Evolutionary conservation across 2,329 filamentous ascomycete species (phyloP).

Genomic region (Colletotrichum phormii): DNA sequence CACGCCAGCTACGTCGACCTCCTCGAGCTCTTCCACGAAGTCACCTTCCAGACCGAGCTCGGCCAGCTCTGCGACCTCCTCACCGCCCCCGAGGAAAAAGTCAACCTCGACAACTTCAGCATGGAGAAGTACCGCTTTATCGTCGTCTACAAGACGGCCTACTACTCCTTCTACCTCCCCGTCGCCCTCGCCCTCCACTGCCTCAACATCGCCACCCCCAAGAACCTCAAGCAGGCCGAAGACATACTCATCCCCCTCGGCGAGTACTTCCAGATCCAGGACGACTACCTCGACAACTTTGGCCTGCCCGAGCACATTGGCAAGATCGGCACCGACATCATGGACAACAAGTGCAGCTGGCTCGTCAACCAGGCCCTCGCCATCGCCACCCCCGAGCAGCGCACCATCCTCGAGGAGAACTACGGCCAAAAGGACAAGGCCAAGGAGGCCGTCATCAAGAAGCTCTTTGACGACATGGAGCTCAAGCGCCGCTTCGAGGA

Average conservation of each 20-base stretch:
- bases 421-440: constrained; percentile 91
- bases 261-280: constrained; percentile 99
- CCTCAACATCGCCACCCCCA: constrained; percentile 83
- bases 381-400: constrained; percentile 85
- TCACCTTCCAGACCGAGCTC: constrained; percentile 92
- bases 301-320: constrained; percentile 92
- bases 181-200: constrained; percentile 91
- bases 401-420: constrained; percentile 87
- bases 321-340: constrained; percentile 98
- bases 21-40: constrained; percentile 96
- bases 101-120: constrained; percentile 95
- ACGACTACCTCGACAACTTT: constrained; percentile 99
- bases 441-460: constrained; percentile 88
- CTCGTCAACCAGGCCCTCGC: constrained; percentile 93
- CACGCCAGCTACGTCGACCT: constrained; percentile 92
- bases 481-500: constrained; percentile 86
- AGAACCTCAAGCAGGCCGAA: constrained; percentile 90
- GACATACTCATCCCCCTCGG: constrained; percentile 96
- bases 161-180: constrained; percentile 99
- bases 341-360: constrained; percentile 99
- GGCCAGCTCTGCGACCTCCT: constrained; percentile 95
- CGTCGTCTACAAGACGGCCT: constrained; percentile 99
- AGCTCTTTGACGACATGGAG: constrained; percentile 86
- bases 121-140: constrained; percentile 97
- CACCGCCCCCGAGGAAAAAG: constrained; percentile 92